Evolutionary conservation across 78 protist species (phyloP).

Genomic region (Monocercomonoides exilis): DNA sequence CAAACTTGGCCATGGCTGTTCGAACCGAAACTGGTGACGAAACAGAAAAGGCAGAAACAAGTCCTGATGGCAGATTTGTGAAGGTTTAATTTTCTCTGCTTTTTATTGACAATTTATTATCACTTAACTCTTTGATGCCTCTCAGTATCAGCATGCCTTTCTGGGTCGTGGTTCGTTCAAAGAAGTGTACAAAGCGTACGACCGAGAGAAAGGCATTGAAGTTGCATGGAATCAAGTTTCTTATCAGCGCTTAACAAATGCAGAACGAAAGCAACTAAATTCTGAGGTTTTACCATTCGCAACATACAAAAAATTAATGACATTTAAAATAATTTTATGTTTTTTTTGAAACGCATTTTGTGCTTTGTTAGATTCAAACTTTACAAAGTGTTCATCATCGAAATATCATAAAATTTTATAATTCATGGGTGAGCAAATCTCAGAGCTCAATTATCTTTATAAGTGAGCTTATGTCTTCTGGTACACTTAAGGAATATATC

Average conservation of each 20-base stretch:
- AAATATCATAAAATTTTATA: slow-evolving; percentile 45
- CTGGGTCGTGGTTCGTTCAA: slow-evolving; percentile 10
- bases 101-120: not conserved
- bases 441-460: slow-evolving; percentile 46
- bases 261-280: not conserved
- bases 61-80: not conserved
- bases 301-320: not conserved
- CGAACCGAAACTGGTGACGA: too few relatives aligned
- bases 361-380: too few relatives aligned
- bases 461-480: slow-evolving; percentile 79
- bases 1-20: too few relatives aligned
- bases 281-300: not conserved
- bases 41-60: not conserved
- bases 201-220: slow-evolving; percentile 57
- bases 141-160: not conserved
- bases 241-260: not conserved
- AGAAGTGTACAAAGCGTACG: slow-evolving; percentile 43
- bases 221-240: slow-evolving; percentile 79
- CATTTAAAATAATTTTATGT: too few relatives aligned
- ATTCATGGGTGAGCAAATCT: slow-evolving; percentile 31
- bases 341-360: too few relatives aligned
- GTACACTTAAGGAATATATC: slow-evolving; percentile 54
- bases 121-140: not conserved
- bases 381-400: slow-evolving; percentile 45
- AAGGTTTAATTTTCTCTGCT: not conserved